A percentile compares a stretch with the other conserved stretches of the same genome.
These are phyloP conservation scores for Phaseolus lunatus DNA, from an alignment of 306 rosid genomes.

Conservation along the genomic window DNA sequence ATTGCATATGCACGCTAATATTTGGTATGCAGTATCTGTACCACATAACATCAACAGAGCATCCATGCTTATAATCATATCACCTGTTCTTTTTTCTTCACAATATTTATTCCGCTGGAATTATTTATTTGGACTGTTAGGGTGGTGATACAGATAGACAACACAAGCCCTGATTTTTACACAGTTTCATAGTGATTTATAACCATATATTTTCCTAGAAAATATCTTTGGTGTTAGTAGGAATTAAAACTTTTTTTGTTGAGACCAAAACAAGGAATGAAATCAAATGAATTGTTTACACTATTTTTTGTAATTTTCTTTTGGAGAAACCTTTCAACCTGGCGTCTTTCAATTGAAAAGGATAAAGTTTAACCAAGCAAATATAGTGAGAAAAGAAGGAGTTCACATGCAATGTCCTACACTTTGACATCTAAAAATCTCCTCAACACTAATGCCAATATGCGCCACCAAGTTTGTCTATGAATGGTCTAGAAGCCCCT, in stretches of 20 bases:
- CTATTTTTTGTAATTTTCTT: neutral
- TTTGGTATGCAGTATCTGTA: constrained; percentile 21
- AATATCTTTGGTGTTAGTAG: too few relatives aligned
- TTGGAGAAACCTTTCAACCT: neutral
- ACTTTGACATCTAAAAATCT: neutral
- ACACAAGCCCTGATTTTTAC: too few relatives aligned
- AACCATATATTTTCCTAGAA: too few relatives aligned
- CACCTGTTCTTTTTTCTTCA: constrained; percentile 7
- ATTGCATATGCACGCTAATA: constrained; percentile 46
- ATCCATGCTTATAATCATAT: constrained; percentile 34
- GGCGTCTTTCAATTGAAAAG: neutral
- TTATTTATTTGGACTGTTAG: neutral
- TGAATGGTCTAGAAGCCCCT: constrained; percentile 36
- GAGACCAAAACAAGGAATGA: too few relatives aligned
- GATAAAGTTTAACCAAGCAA: neutral
- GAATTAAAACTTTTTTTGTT: too few relatives aligned
- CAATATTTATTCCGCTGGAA: neutral
- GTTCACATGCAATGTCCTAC: constrained; percentile 37
- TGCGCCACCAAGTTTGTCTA: constrained; percentile 32
- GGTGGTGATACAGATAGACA: too few relatives aligned
- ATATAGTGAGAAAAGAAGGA: constrained; percentile 13
- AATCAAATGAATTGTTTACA: too few relatives aligned
- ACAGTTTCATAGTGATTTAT: too few relatives aligned
- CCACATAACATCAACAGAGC: constrained; percentile 38
- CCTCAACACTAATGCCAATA: constrained; percentile 9